Conservation (phyloP, 148 eudicot genomes). For the Arbutus unedo region DNA sequence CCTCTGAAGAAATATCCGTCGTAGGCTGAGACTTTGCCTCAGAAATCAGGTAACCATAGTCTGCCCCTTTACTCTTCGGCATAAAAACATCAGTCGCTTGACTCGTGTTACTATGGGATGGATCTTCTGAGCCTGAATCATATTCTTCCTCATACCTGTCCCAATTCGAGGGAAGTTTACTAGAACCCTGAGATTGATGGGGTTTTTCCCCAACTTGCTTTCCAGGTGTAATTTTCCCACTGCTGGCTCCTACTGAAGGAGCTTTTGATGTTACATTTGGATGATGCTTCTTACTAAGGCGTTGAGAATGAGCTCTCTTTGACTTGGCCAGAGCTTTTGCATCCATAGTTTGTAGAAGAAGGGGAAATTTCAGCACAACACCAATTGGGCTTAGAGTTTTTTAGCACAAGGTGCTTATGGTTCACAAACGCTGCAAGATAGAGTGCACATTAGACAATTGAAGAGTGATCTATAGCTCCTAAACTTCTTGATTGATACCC, state of each 20-base stretch:
- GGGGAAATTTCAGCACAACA: neutral
- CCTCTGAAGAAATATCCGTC: conserved; percentile 17
- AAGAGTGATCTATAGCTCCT: neutral
- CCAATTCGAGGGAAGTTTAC: conserved; percentile 42
- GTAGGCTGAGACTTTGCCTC: conserved; percentile 56
- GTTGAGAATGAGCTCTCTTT: conserved; percentile 45
- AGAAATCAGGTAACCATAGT: conserved; percentile 58
- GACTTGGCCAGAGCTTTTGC: conserved; percentile 43
- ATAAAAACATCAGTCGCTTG: conserved; percentile 37
- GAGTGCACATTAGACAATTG: conserved; percentile 11
- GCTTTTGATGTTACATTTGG: conserved; percentile 27
- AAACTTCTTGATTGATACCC: neutral
- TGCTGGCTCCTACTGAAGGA: conserved; percentile 21
- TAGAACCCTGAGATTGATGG: conserved; percentile 29
- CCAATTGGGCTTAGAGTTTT: neutral
- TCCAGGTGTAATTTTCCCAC: conserved; percentile 22
- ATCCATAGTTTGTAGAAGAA: conserved; percentile 26
- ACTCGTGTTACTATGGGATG: conserved; percentile 18
- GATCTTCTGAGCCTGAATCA: conserved; percentile 29
- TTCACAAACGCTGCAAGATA: conserved; percentile 9
- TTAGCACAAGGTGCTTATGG: neutral
- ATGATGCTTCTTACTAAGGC: conserved; percentile 38
- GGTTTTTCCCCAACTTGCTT: conserved; percentile 29
- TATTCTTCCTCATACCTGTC: conserved; percentile 43
- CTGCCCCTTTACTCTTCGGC: conserved; percentile 83